Evolutionary conservation across 805 yeast genomes (phyloP).

Genomic region (Clavispora carvajalis): DNA sequence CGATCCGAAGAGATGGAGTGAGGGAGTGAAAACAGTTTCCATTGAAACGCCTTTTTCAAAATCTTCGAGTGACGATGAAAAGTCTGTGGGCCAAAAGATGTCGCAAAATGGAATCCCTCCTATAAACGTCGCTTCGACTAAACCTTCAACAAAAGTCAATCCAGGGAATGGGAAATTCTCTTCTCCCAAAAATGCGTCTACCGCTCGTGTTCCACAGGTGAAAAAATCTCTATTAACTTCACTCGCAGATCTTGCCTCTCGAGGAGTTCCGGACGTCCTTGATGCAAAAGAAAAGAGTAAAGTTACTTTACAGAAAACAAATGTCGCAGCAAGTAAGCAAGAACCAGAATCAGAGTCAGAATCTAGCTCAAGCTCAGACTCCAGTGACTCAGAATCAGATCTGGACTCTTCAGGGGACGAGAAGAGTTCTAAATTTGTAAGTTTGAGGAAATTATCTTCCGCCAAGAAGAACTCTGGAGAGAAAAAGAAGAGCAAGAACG

Average conservation of each 20-base stretch:
- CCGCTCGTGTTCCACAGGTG: neutral
- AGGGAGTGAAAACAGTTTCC: constrained; percentile 2
- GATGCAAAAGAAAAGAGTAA: constrained; percentile 7
- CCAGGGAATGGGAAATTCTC: neutral
- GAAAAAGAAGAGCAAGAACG: constrained; percentile 20
- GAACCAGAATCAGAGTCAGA: constrained; percentile 7
- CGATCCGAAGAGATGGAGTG: neutral
- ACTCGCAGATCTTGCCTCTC: constrained; percentile 10
- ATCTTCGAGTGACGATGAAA: constrained; percentile 2
- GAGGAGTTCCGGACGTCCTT: constrained; percentile 15
- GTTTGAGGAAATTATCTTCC: constrained; percentile 19
- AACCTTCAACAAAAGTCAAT: neutral
- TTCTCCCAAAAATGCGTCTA: neutral
- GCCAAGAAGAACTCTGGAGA: constrained; percentile 9
- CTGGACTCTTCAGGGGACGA: constrained; percentile 9
- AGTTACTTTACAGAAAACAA: neutral
- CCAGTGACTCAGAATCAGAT: constrained; percentile 6
- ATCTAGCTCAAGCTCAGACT: constrained; percentile 3
- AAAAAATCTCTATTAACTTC: constrained; percentile 7
- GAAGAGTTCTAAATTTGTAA: constrained; percentile 19
- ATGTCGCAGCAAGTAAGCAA: neutral
- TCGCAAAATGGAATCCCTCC: neutral
- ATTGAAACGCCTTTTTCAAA: constrained; percentile 1
- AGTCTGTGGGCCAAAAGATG: neutral
- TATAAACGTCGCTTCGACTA: neutral